Percentiles rank a stretch among this genome's conserved stretches.
Conservation (phyloP, 2,329 filamentous ascomycete genomes). For the Massarina eburnea region DNA sequence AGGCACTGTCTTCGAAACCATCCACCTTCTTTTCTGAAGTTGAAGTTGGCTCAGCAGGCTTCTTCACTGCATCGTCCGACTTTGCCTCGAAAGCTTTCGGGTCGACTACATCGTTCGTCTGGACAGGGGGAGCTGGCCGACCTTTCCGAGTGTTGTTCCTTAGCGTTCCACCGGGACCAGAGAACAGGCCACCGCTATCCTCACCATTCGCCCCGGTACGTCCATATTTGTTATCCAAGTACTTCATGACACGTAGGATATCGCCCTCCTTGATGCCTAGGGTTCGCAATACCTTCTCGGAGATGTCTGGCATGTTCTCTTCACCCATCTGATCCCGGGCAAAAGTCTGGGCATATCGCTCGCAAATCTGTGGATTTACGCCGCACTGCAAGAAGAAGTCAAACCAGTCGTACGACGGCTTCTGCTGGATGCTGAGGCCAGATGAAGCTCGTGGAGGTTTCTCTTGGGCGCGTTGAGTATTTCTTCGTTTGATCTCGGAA, state of each 20-base stretch:
- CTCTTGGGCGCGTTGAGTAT: constrained; percentile 54
- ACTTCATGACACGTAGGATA: constrained; percentile 92
- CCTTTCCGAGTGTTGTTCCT: constrained; percentile 95
- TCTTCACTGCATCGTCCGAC: constrained; percentile 47
- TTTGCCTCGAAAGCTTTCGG: constrained; percentile 78
- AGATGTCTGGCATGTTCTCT: constrained; percentile 86
- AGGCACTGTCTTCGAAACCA: constrained; percentile 95
- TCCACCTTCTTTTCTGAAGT: constrained; percentile 54
- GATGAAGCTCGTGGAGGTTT: constrained; percentile 46
- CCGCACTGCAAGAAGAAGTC: constrained; percentile 95
- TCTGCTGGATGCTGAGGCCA: constrained; percentile 67
- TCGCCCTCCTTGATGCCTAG: constrained; percentile 95
- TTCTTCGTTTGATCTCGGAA: constrained; percentile 70
- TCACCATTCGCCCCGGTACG: constrained; percentile 63
- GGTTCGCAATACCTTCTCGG: constrained; percentile 77
- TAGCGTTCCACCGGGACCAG: constrained; percentile 85
- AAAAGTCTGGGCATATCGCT: constrained; percentile 91
- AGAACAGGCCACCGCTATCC: constrained; percentile 73
- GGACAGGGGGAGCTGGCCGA: constrained; percentile 81
- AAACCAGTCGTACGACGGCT: constrained; percentile 94
- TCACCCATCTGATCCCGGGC: constrained; percentile 93
- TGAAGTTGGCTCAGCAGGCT: constrained; percentile 49
- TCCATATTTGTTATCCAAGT: constrained; percentile 76
- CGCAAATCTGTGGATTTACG: constrained; percentile 88
- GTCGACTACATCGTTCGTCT: constrained; percentile 84